Conservation (phyloP, 495 filamentous ascomycete species). For the Parachaetomium inaequale region DNA sequence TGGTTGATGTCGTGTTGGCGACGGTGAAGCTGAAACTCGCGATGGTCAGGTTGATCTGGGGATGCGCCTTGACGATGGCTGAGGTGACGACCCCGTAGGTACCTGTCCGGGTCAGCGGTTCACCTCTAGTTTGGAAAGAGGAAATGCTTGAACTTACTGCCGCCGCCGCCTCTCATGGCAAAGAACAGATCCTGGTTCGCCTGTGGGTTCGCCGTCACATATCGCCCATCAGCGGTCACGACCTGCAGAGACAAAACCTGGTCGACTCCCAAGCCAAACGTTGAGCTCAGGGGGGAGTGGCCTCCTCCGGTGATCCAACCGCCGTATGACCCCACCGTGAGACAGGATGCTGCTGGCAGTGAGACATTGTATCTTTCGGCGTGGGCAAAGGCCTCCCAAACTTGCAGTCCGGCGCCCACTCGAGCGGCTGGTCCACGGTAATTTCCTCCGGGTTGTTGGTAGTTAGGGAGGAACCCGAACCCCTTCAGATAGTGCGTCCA, state of each 20-base stretch:
- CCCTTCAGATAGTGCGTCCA: conserved; percentile 58
- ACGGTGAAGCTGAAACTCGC: conserved; percentile 28
- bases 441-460: conserved; percentile 32
- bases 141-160: conserved; percentile 30
- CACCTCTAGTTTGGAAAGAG: neutral
- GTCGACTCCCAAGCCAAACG: conserved; percentile 48
- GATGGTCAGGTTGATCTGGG: conserved; percentile 24
- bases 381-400: conserved; percentile 37
- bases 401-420: conserved; percentile 44
- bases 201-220: conserved; percentile 40
- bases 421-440: conserved; percentile 42
- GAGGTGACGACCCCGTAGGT: conserved; percentile 57
- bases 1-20: conserved; percentile 33
- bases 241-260: conserved; percentile 46
- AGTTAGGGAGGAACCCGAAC: conserved; percentile 38
- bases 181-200: conserved; percentile 50
- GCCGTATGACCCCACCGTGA: conserved; percentile 39
- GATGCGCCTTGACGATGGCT: conserved; percentile 44
- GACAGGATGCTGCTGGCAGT: conserved; percentile 36
- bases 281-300: conserved; percentile 41
- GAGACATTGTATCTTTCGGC: conserved; percentile 35
- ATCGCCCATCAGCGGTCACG: conserved; percentile 46
- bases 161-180: conserved; percentile 53
- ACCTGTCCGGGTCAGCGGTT: conserved; percentile 25
- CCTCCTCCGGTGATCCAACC: conserved; percentile 48